Base-by-base conservation (phyloP, 1,284 basidiomycete species). In the Anthracocystis panici-leucophaei region DNA sequence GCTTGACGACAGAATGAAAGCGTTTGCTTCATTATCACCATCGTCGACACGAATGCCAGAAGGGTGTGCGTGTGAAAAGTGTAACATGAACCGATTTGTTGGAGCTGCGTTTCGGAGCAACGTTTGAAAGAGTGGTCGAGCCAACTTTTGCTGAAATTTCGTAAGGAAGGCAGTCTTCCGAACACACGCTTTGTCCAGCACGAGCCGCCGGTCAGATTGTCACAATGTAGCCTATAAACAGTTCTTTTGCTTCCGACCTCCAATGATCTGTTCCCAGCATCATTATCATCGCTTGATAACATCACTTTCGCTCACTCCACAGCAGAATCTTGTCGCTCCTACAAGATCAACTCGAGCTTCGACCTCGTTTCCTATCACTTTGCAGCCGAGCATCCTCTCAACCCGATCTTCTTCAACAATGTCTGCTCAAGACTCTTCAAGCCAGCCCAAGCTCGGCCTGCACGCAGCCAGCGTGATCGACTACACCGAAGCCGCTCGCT, bases 401-500 rank as follows among this genome's bases (percentile, higher is more conserved):
- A 49, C 10, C 29, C 18, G 35, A 35, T 10, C 44, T 14, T 49
- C 48, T 49, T 20, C 23, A 46, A 57, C 33, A 8, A 71, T 66
- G 63, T 25, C 31, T 12, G 29, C 46, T 9, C 40, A 57, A n/a
- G 20, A 38, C 25, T 25, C 50, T 18, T 20, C 52, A 18, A 35
- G 42, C 3, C 25, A 58, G 18, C 29, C 29, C 41, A 58, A 72
- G 50, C 69, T 72, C n/a, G 74, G 69, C 25, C 54, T 71, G n/a
- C 74, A 71, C 29, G 74, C 69, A 1, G 65, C 74, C 38, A 57
- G 50, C 41, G 65, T 64, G 27, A 53, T 76, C 45, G 74, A 76
- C 52, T 76, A 76, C 59, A 51, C 45, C 27, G 49, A 64, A 8
- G 46, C 61, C 18, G 74, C 74, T 2, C 80, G 80, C 27, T 77